phyloP scores from a whole-genome alignment of 768 basidiomycete species.

The Lentinula aciculospora region DNA sequence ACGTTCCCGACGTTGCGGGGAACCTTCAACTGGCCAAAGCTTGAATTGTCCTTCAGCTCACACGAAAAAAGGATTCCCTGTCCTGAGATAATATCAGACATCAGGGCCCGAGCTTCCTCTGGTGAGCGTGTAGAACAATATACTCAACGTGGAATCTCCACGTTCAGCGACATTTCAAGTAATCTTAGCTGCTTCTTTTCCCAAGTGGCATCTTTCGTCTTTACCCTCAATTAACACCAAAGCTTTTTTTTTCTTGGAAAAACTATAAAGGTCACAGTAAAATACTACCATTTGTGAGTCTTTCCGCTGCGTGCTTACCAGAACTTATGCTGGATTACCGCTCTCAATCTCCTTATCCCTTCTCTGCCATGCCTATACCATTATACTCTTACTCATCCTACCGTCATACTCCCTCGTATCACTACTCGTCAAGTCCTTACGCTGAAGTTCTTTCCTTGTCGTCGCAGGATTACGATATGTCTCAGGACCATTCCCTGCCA shows the following conservation, averaged over 20 bases:
- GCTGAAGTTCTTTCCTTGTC: constrained; percentile 19
- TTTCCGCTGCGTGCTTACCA: background rate
- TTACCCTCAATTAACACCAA: background rate
- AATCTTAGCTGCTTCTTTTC: background rate
- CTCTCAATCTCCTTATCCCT: background rate
- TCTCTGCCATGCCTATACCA: constrained; percentile 1
- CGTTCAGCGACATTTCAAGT: background rate
- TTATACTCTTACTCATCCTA: constrained; percentile 1
- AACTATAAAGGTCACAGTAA: background rate
- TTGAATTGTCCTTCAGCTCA: background rate
- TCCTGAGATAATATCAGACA: background rate
- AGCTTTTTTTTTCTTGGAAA: background rate
- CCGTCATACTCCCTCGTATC: background rate
- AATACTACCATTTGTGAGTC: background rate
- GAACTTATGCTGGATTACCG: background rate
- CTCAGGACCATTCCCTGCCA: constrained; percentile 32
- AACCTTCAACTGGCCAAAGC: background rate
- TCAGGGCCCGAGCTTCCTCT: background rate
- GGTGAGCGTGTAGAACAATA: background rate
- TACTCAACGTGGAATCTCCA: background rate
- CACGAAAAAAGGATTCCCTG: background rate
- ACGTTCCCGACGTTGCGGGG: background rate
- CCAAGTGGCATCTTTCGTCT: background rate
- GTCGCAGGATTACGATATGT: constrained; percentile 36
- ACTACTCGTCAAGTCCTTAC: background rate